Evolutionary conservation across 2,329 filamentous ascomycete genomes (phyloP), one percentile per base, ranked within the genome.

Genomic region (Tolypocladium guangdongense): DNA sequence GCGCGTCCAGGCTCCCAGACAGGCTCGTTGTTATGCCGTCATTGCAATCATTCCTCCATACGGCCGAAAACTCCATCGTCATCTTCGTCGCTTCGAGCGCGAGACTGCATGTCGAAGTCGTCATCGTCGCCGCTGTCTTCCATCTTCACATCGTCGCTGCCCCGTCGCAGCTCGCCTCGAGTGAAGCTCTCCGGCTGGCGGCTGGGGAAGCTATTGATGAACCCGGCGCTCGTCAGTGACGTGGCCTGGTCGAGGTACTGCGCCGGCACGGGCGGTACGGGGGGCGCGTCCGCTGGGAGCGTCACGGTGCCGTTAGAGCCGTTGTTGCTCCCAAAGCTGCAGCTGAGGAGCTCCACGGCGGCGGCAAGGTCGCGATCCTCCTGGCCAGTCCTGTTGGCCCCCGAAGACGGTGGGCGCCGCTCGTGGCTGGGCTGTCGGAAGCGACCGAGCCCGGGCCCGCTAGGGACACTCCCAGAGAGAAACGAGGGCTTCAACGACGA

Each of bases 11-110:
- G 32, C n/a, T 41, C 46, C 43, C 56, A 16, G 38, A 43, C 33
- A 46, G 14, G 51, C 51, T 56, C 50, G 52, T 47, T 49, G 51
- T 49, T 22, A 39, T 39, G 48, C 48, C n/a, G 33, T 55, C 57
- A 57, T 60, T 53, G 52, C 58, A 58, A 58, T 73, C 77, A 93
- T 70, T 95, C 90, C 72, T 99, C 93, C 92, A 97, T 97, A 61
- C 83, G 83, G 54, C 91, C 91, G 75, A 99, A 99, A 63, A 97
- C 87, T 65, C 91, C 91, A 60, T 96, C 91, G 60, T 97, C 92
- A 58, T 95, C 90, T 62, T 96, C 91, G 62, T 95, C 88, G 68
- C 84, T 86, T 57, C 86, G 81, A 50, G 81, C 80, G 53, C 81
- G 78, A 50, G 76, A 80, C 53, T 73, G 77, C 61, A 74, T 72